Evolutionary conservation across 2,329 filamentous ascomycete genomes (phyloP), one percentile per base, ranked within the genome.

Genomic region (Trichoderma polysporum): DNA sequence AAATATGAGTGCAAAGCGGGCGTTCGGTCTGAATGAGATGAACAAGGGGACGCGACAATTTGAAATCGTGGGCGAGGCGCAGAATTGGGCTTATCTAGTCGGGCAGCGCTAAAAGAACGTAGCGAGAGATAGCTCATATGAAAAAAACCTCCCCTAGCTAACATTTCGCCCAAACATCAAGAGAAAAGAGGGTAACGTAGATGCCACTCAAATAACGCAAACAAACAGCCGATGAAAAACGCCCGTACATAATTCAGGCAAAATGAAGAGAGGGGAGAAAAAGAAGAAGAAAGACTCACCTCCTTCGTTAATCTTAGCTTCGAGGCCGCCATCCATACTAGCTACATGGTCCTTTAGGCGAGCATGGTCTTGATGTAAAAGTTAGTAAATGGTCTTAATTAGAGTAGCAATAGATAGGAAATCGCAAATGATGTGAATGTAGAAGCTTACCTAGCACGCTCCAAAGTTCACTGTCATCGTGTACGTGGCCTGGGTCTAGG

Each of bases 401-500:
- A n/a, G 39, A 33, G 50, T 31, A 66, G 58, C 69, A 25, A 12
- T 9, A 31, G 22, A 13, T 9, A 25, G 37, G n/a, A 19, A 2
- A 8, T 3, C 19, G 13, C 4, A 19, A 6, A 37, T 12, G 3
- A 37, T 39, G 15, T 25, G 22, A 9, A 19, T 25, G 12, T 37
- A 25, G 22, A 57, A 41, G 85, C 90, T 79, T 85, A 94, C 92
- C 92, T 69, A 97, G 84, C 68, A 96, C 94, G 76, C 91, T 97
- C 95, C 95, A 99, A 37, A 99, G 84, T 76, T 98, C 95, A 5
- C 94, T 97, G 79, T 99, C 96, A 79, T 97, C 94, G 75, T 97
- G 94, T 64, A 96, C 92, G 77, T 97, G 92, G 31, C 91, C 92
- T 27, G 96, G 96, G 76, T 99, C 95, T 45, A 98, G 86, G 76